These are phyloP conservation scores for Phlebiopsis flavidoalba DNA, from an alignment of 768 basidiomycete genomes.

Conservation along the genomic window DNA sequence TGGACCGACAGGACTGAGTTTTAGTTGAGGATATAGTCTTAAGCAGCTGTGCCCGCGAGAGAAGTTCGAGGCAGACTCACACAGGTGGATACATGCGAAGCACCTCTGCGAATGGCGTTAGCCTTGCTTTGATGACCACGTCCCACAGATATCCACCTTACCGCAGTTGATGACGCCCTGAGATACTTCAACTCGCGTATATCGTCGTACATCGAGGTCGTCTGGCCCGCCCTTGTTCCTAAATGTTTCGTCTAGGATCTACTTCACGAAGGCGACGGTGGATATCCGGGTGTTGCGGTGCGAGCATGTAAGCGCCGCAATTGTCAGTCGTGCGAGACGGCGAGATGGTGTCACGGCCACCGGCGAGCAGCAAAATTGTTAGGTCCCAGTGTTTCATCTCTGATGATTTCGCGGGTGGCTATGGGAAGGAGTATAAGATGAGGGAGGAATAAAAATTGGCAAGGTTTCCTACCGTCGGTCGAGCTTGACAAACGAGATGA, in stretches of 20 bases:
- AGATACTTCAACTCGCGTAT: constrained; percentile 56
- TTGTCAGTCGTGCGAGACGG: constrained; percentile 40
- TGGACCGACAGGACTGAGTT: constrained; percentile 20
- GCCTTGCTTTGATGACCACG: background rate
- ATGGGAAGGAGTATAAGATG: constrained; percentile 19
- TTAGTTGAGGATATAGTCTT: too few relatives aligned
- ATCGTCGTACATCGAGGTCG: constrained; percentile 53
- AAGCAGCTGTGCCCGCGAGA: background rate
- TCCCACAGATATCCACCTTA: constrained; percentile 15
- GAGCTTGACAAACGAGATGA: constrained; percentile 16
- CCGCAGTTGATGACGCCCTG: constrained; percentile 54
- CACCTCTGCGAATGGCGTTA: constrained; percentile 33
- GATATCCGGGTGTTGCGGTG: constrained; percentile 46
- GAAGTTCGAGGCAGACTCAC: constrained; percentile 6
- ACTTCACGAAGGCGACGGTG: constrained; percentile 41
- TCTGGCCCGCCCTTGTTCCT: constrained; percentile 40
- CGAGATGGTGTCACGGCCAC: constrained; percentile 49
- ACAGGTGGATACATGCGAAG: constrained; percentile 48
- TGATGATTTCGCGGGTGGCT: constrained; percentile 38
- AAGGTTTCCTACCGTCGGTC: constrained; percentile 12
- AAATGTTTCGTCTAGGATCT: constrained; percentile 43
- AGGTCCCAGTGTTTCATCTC: constrained; percentile 47
- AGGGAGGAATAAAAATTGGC: background rate
- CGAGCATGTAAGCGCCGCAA: constrained; percentile 49
- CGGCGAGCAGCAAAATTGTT: constrained; percentile 56